These are phyloP conservation scores for Pezicula carpinea DNA, from an alignment of 2,329 filamentous ascomycete genomes.

Conservation along the genomic window DNA sequence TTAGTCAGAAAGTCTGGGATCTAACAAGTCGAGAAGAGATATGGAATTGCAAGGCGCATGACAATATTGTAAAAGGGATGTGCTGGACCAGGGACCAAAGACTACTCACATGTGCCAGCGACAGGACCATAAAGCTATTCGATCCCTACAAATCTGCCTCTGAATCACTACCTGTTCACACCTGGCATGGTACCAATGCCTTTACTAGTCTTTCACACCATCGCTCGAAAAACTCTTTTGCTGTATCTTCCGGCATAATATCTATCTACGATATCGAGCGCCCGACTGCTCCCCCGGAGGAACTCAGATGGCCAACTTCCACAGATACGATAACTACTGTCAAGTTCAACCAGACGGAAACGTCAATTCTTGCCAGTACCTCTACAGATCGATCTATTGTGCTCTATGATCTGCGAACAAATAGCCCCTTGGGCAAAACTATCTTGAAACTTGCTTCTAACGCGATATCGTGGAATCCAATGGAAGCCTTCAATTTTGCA, in stretches of 20 bases:
- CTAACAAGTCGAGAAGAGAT: slow-evolving; percentile 67
- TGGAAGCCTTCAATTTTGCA: slow-evolving; percentile 95
- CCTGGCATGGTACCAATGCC: slow-evolving; percentile 77
- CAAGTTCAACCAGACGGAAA: slow-evolving; percentile 91
- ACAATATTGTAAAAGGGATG: slow-evolving; percentile 88
- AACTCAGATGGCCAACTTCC: slow-evolving; percentile 79
- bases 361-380: slow-evolving; percentile 80
- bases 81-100: slow-evolving; percentile 85
- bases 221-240: slow-evolving; percentile 72
- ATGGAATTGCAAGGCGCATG: slow-evolving; percentile 78
- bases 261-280: slow-evolving; percentile 85
- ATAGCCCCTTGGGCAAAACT: slow-evolving; percentile 74
- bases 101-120: slow-evolving; percentile 79
- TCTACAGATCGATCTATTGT: slow-evolving; percentile 83
- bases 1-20: slow-evolving; percentile 97
- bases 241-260: slow-evolving; percentile 71
- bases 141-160: slow-evolving; percentile 76
- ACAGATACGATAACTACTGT: slow-evolving; percentile 87
- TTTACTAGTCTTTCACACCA: slow-evolving; percentile 86
- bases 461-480: slow-evolving; percentile 86
- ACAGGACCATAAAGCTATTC: slow-evolving; percentile 84
- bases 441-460: slow-evolving; percentile 80
- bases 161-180: slow-evolving; percentile 69
- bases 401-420: slow-evolving; percentile 87
- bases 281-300: slow-evolving; percentile 75